Evolutionary conservation across 1,139 yeast genomes (phyloP).

Genomic region (Wickerhamiella pararugosa): DNA sequence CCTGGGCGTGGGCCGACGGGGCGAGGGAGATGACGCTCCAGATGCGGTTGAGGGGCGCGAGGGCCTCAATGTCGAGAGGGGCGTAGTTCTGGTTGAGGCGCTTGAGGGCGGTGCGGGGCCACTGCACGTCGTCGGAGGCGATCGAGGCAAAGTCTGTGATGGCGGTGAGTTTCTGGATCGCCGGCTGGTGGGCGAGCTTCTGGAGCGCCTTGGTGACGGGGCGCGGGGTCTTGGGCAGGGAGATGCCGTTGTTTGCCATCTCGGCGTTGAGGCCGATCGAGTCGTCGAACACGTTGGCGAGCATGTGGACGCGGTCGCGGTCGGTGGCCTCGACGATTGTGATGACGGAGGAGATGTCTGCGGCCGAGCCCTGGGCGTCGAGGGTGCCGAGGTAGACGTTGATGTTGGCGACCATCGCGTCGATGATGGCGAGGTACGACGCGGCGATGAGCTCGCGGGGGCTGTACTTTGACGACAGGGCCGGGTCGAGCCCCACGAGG

Average conservation of each 20-base stretch:
- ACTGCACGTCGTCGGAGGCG: constrained; percentile 13
- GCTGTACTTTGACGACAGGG: constrained; percentile 18
- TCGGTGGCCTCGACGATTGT: constrained; percentile 24
- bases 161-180: constrained; percentile 5
- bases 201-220: constrained; percentile 18
- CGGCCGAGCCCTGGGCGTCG: constrained; percentile 20
- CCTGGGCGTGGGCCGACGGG: constrained; percentile 18
- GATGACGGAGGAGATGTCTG: constrained; percentile 24
- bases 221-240: constrained; percentile 23
- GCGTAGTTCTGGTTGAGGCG: constrained; percentile 6
- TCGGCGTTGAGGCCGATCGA: constrained; percentile 26
- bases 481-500: constrained; percentile 26
- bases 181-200: constrained; percentile 11
- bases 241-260: constrained; percentile 26
- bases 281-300: constrained; percentile 27
- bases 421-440: constrained; percentile 23
- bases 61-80: constrained; percentile 10
- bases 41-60: constrained; percentile 19
- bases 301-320: constrained; percentile 16
- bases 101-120: constrained; percentile 10
- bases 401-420: constrained; percentile 23
- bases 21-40: constrained; percentile 26
- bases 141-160: constrained; percentile 11
- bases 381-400: constrained; percentile 22
- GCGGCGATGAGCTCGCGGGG: constrained; percentile 24